Evolutionary conservation across 768 basidiomycete genomes (phyloP).

Genomic region (Pisolithus sp.): DNA sequence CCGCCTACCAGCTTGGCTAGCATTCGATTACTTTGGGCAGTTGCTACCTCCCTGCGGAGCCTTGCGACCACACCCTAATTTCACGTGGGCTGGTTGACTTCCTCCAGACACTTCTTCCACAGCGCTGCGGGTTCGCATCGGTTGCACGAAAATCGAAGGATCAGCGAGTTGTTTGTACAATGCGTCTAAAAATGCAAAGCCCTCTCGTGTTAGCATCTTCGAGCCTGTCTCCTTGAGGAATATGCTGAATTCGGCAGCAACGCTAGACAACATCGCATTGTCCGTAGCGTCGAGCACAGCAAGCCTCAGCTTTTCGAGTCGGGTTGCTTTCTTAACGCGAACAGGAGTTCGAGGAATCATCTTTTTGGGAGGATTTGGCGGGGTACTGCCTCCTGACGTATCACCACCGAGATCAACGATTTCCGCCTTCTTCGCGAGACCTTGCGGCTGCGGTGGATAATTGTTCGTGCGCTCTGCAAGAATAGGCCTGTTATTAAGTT

Average conservation of each 20-base stretch:
- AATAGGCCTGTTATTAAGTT: slow-evolving; percentile 45
- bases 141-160: slow-evolving; percentile 51
- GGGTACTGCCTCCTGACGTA: slow-evolving; percentile 28
- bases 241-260: slow-evolving; percentile 56
- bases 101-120: slow-evolving; percentile 34
- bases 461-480: slow-evolving; percentile 48
- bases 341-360: slow-evolving; percentile 25
- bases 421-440: slow-evolving; percentile 13
- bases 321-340: slow-evolving; percentile 38
- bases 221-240: slow-evolving; percentile 58
- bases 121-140: slow-evolving; percentile 43
- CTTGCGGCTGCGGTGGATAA: slow-evolving; percentile 22
- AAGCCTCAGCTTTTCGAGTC: slow-evolving; percentile 42
- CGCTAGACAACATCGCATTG: slow-evolving; percentile 45
- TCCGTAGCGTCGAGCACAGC: slow-evolving; percentile 42
- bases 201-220: slow-evolving; percentile 61
- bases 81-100: slow-evolving; percentile 45
- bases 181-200: slow-evolving; percentile 62
- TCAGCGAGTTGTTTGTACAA: slow-evolving; percentile 66
- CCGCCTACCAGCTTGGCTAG: slow-evolving; percentile 61
- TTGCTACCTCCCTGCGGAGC: slow-evolving; percentile 47
- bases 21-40: slow-evolving; percentile 45
- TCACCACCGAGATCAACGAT: slow-evolving; percentile 42
- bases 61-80: slow-evolving; percentile 54
- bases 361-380: slow-evolving; percentile 10